These are phyloP conservation scores for Aspergillus nanangensis DNA, from an alignment of 495 filamentous ascomycete genomes.

Conservation along the genomic window DNA sequence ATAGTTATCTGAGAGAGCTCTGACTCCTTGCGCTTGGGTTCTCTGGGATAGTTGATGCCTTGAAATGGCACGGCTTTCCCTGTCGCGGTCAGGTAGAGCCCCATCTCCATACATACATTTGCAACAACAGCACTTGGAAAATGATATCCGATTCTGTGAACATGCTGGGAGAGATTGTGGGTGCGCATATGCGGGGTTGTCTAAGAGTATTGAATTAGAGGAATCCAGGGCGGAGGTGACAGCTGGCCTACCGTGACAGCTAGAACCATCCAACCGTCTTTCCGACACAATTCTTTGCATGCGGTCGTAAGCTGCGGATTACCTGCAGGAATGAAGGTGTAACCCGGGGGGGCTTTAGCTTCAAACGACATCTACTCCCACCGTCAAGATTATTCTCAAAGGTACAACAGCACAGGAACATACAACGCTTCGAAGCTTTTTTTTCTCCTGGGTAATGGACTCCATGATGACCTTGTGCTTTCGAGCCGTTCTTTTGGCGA, in stretches of 20 bases:
- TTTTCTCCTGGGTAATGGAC: slow-evolving; percentile 55
- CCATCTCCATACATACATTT: slow-evolving; percentile 45
- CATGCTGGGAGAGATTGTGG: slow-evolving; percentile 57
- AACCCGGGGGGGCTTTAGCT: slow-evolving; percentile 64
- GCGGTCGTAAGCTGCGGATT: slow-evolving; percentile 66
- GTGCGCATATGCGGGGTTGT: slow-evolving; percentile 43
- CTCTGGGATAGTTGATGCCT: slow-evolving; percentile 10
- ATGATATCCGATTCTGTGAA: slow-evolving; percentile 79
- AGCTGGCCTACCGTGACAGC: slow-evolving; percentile 69
- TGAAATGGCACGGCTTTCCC: slow-evolving; percentile 40
- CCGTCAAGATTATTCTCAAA: slow-evolving; percentile 17
- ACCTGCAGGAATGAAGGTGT: slow-evolving; percentile 78
- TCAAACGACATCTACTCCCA: slow-evolving; percentile 42
- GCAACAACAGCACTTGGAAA: slow-evolving; percentile 56
- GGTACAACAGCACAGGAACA: slow-evolving; percentile 21
- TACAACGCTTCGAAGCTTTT: slow-evolving; percentile 54
- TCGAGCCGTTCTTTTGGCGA: slow-evolving; percentile 29
- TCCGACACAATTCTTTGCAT: slow-evolving; percentile 78
- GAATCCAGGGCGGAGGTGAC: slow-evolving; percentile 3
- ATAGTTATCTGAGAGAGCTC: slow-evolving; percentile 56
- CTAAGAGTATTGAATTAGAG: slow-evolving; percentile 23
- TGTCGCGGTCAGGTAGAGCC: slow-evolving; percentile 34
- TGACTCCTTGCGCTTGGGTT: slow-evolving; percentile 17
- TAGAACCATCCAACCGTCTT: slow-evolving; percentile 61
- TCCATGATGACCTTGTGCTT: slow-evolving; percentile 59